Base-by-base conservation (phyloP, 139 green algal genomes). In the Chloropicon primus region DNA sequence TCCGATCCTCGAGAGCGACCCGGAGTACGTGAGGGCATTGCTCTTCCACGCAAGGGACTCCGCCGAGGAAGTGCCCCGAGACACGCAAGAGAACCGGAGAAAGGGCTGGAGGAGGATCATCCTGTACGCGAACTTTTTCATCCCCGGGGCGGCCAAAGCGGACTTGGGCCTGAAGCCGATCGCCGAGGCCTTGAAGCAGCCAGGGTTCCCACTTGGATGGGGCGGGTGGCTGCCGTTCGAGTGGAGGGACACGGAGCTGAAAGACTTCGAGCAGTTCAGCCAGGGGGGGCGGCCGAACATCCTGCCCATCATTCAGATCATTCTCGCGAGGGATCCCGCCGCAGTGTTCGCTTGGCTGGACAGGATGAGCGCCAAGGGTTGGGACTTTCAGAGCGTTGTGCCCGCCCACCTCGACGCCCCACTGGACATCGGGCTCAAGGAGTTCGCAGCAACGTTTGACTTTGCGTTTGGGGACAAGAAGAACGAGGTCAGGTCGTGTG, bases 61-160 rank as follows among this genome's bases (percentile, higher is more conserved):
- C 25, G 53, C 23, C 2, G 24, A 23, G 54, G 73, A 82, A 22
- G 54, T 72, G 2, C 25, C 41, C 28, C 62, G 75, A 17, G 54
- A 77, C 71, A 81, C 78, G 2, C 24, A 23, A 17, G 53, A 82
- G 73, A 29, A 71, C 27, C 62, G 74, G 75, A 25, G 26, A 26
- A 75, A 78, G 53, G 82, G 82, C 10, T 85, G 82, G 82, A 24
- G 75, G 25, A 83, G 80, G 76, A 85, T 76, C 24, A 72, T 74
- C 2, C 53, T 85, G 24, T 83, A 82, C 53, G 72, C 72, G 24
- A 72, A 81, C 27, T 78, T 83, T 27, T 85, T 85, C 75, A 71
- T 81, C 17, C 78, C 78, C 2, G 25, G 25, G 5, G 24, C 72
- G 72, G 25, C 26, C 10, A 17, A 24, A 17, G 72, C 72, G 5